phyloP scores from a whole-genome alignment of 345 rosid species.

The Streptanthus diversifolius region DNA sequence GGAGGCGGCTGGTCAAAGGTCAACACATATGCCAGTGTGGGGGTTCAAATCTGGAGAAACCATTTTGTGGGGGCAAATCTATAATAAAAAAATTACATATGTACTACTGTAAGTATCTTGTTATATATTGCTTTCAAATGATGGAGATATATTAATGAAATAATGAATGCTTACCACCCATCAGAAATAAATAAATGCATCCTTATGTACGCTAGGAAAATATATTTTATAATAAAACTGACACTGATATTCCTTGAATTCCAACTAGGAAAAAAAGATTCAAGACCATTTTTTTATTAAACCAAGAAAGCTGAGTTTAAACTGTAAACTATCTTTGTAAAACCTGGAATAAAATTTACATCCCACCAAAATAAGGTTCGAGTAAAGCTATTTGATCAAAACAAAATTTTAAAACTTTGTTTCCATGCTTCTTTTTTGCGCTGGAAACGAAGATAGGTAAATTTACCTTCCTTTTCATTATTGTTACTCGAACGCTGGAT shows the following conservation, averaged over 20 bases:
- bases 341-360: background rate
- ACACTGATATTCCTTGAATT: background rate
- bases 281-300: background rate
- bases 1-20: slow-evolving; percentile 13
- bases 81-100: background rate
- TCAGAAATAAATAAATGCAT: background rate
- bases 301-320: background rate
- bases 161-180: background rate
- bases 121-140: slow-evolving; percentile 5
- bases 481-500: background rate
- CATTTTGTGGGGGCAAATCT: background rate
- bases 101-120: background rate
- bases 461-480: background rate
- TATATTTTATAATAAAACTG: background rate
- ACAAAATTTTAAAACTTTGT: background rate
- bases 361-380: background rate
- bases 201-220: background rate
- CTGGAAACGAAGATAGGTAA: background rate
- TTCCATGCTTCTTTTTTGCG: background rate
- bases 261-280: background rate
- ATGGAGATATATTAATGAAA: slow-evolving; percentile 4
- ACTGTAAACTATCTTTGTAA: background rate
- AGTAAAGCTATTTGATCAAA: background rate
- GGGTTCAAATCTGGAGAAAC: background rate
- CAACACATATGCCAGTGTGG: slow-evolving; percentile 1